Conservation (phyloP, 495 filamentous ascomycete species). For the Aspergillus biplanus region DNA sequence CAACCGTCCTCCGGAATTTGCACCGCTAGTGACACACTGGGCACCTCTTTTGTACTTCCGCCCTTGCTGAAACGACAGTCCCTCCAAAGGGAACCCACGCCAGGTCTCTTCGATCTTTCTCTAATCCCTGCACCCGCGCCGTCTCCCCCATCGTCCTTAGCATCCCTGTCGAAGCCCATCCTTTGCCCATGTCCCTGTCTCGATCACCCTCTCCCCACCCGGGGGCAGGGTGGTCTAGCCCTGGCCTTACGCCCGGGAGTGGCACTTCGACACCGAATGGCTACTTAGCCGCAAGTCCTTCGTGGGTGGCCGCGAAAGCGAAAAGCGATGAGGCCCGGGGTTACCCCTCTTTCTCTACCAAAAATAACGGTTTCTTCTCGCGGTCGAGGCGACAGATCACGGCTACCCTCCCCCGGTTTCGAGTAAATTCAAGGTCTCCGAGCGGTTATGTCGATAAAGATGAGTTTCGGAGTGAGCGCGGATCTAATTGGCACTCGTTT, state of each 20-base stretch:
- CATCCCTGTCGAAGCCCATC: not conserved
- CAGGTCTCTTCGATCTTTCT: not conserved
- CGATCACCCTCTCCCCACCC: constrained; percentile 81
- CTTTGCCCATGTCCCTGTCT: constrained; percentile 72
- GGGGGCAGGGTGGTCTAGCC: constrained; percentile 86
- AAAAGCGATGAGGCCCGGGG: constrained; percentile 75
- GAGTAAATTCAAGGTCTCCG: constrained; percentile 31
- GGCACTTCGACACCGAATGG: constrained; percentile 68
- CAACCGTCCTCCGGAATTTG: not conserved
- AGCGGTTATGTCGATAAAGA: constrained; percentile 74
- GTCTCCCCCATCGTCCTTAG: constrained; percentile 7
- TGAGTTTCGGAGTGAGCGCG: constrained; percentile 68
- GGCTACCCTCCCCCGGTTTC: constrained; percentile 73
- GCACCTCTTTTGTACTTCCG: not conserved
- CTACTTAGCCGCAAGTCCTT: constrained; percentile 42
- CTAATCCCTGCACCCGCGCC: not conserved
- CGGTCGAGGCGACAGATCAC: constrained; percentile 77
- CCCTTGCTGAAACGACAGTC: not conserved
- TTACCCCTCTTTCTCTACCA: constrained; percentile 80
- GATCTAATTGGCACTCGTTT: constrained; percentile 36
- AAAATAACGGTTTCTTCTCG: constrained; percentile 80
- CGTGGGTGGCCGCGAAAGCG: constrained; percentile 78
- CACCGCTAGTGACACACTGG: not conserved
- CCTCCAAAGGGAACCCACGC: not conserved
- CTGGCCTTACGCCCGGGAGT: constrained; percentile 72